Evolutionary conservation across 2,329 filamentous ascomycete species (phyloP), one percentile per base, ranked within the genome.

Genomic region (Scedosporium aurantiacum): DNA sequence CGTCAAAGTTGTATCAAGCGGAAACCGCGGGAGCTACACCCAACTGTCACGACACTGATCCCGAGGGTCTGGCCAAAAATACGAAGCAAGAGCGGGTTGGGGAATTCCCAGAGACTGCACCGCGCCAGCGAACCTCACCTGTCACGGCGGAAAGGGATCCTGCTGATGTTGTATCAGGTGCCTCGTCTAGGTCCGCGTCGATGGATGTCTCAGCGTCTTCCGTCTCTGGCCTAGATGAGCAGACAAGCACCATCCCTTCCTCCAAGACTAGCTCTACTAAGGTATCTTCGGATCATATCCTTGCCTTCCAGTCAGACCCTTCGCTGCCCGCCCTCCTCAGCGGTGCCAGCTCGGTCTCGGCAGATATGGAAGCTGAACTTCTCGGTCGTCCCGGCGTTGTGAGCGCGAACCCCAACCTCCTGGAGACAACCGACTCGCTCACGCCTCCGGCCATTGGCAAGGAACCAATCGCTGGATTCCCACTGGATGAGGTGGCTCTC

Each of bases 311-410:
- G 61, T 87, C 84, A 2, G 84, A 87, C 60, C 84, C 83, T 0
- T 87, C 84, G 4, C 71, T 87, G 2, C 84, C 84, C 10, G 83
- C 84, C 5, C 73, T 87, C 6, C 75, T 87, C 10, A 87, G 84
- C 62, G 82, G 84, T 10, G 82, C 83, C 7, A 86, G 83, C 67
- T 87, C 84, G 2, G 78, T 86, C 8, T 87, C 83, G 14, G 82
- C 81, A 1, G 84, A 86, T 65, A 74, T 80, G 23, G 84, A 87
- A 64, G 82, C 79, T 1, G 84, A 87, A 57, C 82, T 85, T 45
- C 73, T 85, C 2, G 72, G 78, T 60, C 75, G 72, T 23, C 81
- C 80, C 8, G 79, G 77, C 4, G 72, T 76, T 5, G 72, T 81
- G 5, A 73, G 73, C 57, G 66, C 63, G 3, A 73, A 74, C 18